A percentile compares a stretch with the other conserved stretches of the same genome.
phyloP scores from a whole-genome alignment of 2,329 filamentous ascomycete species.

The Chrysoporthe austroafricana region DNA sequence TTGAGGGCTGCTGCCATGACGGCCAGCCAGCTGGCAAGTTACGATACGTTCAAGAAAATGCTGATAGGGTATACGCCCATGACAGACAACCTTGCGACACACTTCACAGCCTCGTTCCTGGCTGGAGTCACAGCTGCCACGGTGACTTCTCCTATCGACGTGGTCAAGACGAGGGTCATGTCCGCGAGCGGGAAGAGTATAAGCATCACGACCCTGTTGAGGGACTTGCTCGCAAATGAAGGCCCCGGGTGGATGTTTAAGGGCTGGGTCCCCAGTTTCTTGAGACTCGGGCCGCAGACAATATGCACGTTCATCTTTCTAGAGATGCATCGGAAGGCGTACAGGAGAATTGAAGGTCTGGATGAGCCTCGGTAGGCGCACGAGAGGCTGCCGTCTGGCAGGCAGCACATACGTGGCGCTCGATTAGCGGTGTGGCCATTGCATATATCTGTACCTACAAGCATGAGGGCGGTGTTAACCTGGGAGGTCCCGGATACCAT shows the following conservation, averaged over 20 bases:
- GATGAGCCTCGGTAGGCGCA: slow-evolving; percentile 38
- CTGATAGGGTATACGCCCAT: slow-evolving; percentile 70
- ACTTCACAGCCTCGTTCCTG: slow-evolving; percentile 77
- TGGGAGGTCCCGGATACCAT: background rate
- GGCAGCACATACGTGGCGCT: background rate
- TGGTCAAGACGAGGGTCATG: slow-evolving; percentile 90
- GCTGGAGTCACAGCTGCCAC: slow-evolving; percentile 85
- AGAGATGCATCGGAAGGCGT: slow-evolving; percentile 83
- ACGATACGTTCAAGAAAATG: slow-evolving; percentile 78
- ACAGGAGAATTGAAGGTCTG: slow-evolving; percentile 58
- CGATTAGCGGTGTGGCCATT: background rate
- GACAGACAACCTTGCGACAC: slow-evolving; percentile 72
- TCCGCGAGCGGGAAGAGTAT: slow-evolving; percentile 56
- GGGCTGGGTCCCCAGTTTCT: slow-evolving; percentile 82
- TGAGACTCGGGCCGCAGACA: slow-evolving; percentile 74
- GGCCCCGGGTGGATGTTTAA: slow-evolving; percentile 85
- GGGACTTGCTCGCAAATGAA: slow-evolving; percentile 70
- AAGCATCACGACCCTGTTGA: slow-evolving; percentile 62
- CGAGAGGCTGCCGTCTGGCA: slow-evolving; percentile 26
- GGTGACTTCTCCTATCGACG: slow-evolving; percentile 82
- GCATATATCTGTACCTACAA: background rate
- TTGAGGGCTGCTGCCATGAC: slow-evolving; percentile 87
- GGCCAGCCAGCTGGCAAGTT: slow-evolving; percentile 79
- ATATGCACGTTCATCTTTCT: slow-evolving; percentile 86
- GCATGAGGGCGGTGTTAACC: background rate